Base-by-base conservation (phyloP, 2,329 filamentous ascomycete species). In the Paraconiothyrium sp. region DNA sequence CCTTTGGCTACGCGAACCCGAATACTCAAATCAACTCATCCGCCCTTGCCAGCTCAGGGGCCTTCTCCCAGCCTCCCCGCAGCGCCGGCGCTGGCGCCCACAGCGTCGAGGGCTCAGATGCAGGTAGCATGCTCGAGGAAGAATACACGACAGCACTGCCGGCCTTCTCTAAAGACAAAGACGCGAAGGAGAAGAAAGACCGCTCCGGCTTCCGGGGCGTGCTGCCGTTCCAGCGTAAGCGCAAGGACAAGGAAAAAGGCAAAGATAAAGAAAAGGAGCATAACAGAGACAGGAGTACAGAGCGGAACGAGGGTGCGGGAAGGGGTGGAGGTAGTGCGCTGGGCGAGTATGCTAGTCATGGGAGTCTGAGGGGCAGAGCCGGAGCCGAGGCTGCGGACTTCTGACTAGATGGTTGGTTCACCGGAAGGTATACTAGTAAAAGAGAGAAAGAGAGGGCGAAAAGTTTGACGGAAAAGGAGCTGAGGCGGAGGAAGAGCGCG, bases 121-220 rank as follows among this genome's bases (percentile, higher is more conserved):
- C 72, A 20, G 79, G 79, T 5, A 75, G 73, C 46, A 60, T 73
- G 34, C 61, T 56, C 50, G 79, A 79, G 61, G 75, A 78, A 59
- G 78, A 79, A 44, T 76, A 73, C 50, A 76, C 77, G 0, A 79
- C 77, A 1, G 77, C 77, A 0, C 64, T 79, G 1, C 77, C 77
- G 0, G 68, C 70, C 9, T 77, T 79, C 57, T 74, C 74, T 11
- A 69, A 72, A 22, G 74, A 74, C n/a, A 61, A 59, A 20, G 34
- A 72, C 46, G 77, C 77, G 24, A 76, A 75, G 46, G 78, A 79
- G 57, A 74, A 73, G n/a, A 78, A 72, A 43, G 73, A 80, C 62
- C 76, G 79, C 16, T 41, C 39, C 41, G 74, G 79, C 6, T 68
- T 81, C 52, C 73, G 78, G 9, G 76, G 74, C 5, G 75, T 82